Percentiles rank a stretch among this genome's conserved stretches.
These are phyloP conservation scores for Podaxis pistillaris DNA, from an alignment of 768 basidiomycete species.

Conservation along the genomic window DNA sequence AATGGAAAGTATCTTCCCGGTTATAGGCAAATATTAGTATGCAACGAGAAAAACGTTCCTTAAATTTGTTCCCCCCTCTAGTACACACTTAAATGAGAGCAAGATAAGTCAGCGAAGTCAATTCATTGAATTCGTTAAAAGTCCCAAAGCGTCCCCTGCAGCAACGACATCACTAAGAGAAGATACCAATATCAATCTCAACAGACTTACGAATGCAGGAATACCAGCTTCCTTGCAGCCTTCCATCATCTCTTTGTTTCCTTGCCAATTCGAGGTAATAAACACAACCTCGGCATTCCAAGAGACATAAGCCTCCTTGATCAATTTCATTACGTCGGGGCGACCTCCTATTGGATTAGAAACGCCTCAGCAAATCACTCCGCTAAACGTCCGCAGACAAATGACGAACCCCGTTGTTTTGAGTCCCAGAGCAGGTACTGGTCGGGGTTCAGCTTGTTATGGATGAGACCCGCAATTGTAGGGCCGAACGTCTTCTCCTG, in stretches of 20 bases:
- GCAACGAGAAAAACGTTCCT: background rate
- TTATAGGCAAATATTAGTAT: conserved; percentile 14
- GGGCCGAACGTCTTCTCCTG: conserved; percentile 86
- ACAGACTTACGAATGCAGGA: conserved; percentile 54
- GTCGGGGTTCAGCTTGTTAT: conserved; percentile 63
- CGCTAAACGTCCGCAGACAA: background rate
- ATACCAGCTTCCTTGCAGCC: conserved; percentile 72
- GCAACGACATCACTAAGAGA: background rate
- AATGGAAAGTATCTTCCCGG: background rate
- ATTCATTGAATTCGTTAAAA: conserved; percentile 37
- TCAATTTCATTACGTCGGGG: conserved; percentile 76
- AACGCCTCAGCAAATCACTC: background rate
- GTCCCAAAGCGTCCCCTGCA: conserved; percentile 70
- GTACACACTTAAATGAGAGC: background rate
- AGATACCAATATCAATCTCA: background rate
- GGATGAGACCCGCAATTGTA: conserved; percentile 72
- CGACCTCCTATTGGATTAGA: conserved; percentile 47
- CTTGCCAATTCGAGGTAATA: conserved; percentile 77
- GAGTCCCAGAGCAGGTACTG: conserved; percentile 80
- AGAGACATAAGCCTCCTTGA: conserved; percentile 68
- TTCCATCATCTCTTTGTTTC: conserved; percentile 82
- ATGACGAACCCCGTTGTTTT: conserved; percentile 52
- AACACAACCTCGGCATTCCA: conserved; percentile 85
- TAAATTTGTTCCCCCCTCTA: background rate
- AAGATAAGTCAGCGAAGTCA: background rate